Percentiles rank a stretch among this genome's conserved stretches.
These are phyloP conservation scores for Paramecium tetraurelia DNA, from an alignment of 73 alveolate species.

Conservation along the genomic window DNA sequence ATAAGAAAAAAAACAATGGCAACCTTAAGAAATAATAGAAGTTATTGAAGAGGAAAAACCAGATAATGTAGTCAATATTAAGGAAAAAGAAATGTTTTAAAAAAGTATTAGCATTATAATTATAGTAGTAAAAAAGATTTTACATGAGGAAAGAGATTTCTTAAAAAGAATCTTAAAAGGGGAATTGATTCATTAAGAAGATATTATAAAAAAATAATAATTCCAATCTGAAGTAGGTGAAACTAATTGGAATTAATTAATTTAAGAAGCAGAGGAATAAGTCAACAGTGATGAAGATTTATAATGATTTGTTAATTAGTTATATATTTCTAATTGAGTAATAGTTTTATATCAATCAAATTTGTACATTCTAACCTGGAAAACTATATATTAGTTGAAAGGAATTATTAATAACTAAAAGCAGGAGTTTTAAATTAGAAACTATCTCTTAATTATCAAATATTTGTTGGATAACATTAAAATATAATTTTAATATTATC, in stretches of 20 bases:
- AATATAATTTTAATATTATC: too few species aligned
- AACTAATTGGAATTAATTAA: background rate
- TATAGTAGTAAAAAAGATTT: conserved; percentile 10
- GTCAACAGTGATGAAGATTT: conserved; percentile 6
- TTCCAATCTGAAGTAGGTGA: conserved; percentile 1
- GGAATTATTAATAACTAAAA: too few species aligned
- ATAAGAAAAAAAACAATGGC: conserved; percentile 35
- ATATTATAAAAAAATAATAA: background rate
- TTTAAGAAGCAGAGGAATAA: conserved; percentile 32
- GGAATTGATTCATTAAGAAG: conserved; percentile 13
- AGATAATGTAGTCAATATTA: conserved; percentile 7
- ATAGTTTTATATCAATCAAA: background rate
- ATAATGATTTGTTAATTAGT: background rate
- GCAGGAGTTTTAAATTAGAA: too few species aligned
- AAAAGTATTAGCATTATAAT: background rate
- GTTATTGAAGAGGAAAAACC: conserved; percentile 48
- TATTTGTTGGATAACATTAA: too few species aligned
- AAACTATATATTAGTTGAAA: too few species aligned
- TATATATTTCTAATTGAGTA: background rate
- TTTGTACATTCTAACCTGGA: background rate
- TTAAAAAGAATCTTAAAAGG: conserved; percentile 30
- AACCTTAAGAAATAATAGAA: background rate
- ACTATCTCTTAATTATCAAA: too few species aligned
- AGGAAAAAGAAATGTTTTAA: conserved; percentile 44
- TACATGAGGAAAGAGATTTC: conserved; percentile 45